Base-by-base conservation (phyloP, 1,139 yeast species). In the Scheffersomyces titani region DNA sequence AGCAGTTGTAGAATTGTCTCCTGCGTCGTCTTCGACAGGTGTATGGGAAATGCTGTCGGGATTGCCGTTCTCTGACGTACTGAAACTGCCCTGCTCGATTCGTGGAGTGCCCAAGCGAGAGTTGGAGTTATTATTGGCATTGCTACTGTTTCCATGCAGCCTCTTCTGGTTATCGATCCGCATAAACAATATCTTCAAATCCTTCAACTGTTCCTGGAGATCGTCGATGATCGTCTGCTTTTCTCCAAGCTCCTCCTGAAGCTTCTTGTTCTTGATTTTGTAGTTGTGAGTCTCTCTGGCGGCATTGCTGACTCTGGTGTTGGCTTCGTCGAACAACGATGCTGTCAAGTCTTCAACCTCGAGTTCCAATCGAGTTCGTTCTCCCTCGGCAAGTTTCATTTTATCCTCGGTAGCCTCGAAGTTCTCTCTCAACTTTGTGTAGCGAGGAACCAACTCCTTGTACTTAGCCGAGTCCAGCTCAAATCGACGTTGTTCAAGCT, bases 291-390 rank as follows among this genome's bases (percentile, higher is more conserved):
- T 80, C 62, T 85, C 89, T 62, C 82, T 75, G 57, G 88, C 83
- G 1, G 94, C 96, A 62, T 84, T 83, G 58, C 86, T 84, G 16
- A 90, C 97, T 90, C 89, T 89, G 52, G 81, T 80, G 67, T 90
- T 90, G 20, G 97, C 97, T 67, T 90, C 94, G 64, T 85, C 88
- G 69, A 90, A 90, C 50, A 90, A 73, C 1, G 92, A 85, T 2
- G 87, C 91, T 1, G 92, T 84, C 55, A 91, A 75, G 51, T 90
- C 96, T 68, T 89, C 94, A 36, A 90, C 89, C 68, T 91, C 97
- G 19, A 79, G 83, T 57, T 86, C 82, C 51, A 91, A 71, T 60
- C 83, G 81, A 52, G 78, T 76, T 52, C 84, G 87, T 61, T 88
- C 88, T 19, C 76, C 74, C 60, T 88, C 90, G 0, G 90, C 86